Percentiles rank a stretch among this genome's conserved stretches.
Conservation (phyloP, 805 yeast species). For the Debaryomyces tyrocola region DNA sequence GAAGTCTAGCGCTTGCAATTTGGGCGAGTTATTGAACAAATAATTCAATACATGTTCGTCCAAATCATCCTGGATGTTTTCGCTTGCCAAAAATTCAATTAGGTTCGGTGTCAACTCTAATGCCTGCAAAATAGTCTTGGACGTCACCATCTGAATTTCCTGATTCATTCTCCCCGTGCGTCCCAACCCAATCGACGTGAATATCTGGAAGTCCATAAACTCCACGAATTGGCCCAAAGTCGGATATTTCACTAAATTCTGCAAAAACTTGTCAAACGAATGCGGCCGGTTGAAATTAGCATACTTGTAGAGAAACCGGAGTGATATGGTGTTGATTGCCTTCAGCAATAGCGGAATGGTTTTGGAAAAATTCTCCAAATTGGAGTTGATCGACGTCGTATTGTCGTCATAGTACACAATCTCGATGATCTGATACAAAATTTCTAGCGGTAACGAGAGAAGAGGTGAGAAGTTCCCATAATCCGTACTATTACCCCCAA, state of each 20-base stretch:
- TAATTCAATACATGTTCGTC: slow-evolving; percentile 55
- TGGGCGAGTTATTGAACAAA: slow-evolving; percentile 54
- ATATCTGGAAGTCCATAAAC: slow-evolving; percentile 81
- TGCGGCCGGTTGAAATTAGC: slow-evolving; percentile 79
- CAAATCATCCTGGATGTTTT: slow-evolving; percentile 81
- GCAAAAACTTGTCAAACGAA: slow-evolving; percentile 70
- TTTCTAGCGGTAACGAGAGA: slow-evolving; percentile 53
- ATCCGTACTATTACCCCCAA: not conserved
- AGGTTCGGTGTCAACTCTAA: slow-evolving; percentile 64
- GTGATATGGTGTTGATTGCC: slow-evolving; percentile 56
- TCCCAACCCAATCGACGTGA: slow-evolving; percentile 87
- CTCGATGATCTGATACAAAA: slow-evolving; percentile 53
- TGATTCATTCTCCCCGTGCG: slow-evolving; percentile 86
- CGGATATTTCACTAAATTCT: slow-evolving; percentile 44
- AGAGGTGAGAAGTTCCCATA: slow-evolving; percentile 10
- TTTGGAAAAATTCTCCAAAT: slow-evolving; percentile 50
- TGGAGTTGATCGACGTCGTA: slow-evolving; percentile 50
- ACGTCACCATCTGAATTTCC: slow-evolving; percentile 88
- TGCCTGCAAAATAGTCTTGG: slow-evolving; percentile 65
- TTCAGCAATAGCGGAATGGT: slow-evolving; percentile 57
- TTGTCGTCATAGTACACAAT: slow-evolving; percentile 55
- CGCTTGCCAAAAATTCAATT: slow-evolving; percentile 78
- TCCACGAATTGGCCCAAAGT: slow-evolving; percentile 62
- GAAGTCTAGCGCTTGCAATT: slow-evolving; percentile 73
- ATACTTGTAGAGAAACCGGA: slow-evolving; percentile 61